phyloP scores from a whole-genome alignment of 129 eudicot species.

The Arctium minus region DNA sequence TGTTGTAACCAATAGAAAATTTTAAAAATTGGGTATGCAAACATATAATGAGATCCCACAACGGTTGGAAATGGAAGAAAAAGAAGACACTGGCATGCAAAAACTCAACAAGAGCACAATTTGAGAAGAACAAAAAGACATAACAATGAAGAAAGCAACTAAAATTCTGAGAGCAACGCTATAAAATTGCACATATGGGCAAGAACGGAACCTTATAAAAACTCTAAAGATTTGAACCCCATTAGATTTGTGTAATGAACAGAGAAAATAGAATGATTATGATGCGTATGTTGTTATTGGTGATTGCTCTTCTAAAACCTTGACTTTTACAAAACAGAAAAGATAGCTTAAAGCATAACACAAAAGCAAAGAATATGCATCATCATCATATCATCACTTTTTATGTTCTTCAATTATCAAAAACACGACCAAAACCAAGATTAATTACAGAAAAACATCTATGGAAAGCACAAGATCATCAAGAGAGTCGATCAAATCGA shows the following conservation, averaged over 20 bases:
- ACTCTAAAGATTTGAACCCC: background rate
- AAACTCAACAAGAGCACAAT: background rate
- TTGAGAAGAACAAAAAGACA: background rate
- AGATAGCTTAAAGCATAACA: slow-evolving; percentile 52
- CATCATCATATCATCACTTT: slow-evolving; percentile 21
- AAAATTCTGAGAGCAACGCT: background rate
- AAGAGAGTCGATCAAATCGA: slow-evolving; percentile 51
- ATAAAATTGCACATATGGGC: background rate
- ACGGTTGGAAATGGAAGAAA: background rate
- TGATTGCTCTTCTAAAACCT: background rate
- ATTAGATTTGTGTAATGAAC: background rate
- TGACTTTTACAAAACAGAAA: too few relatives aligned
- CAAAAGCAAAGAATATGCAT: slow-evolving; percentile 51
- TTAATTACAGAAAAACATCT: background rate
- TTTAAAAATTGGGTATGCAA: background rate
- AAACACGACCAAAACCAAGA: slow-evolving; percentile 13
- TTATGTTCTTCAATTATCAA: slow-evolving; percentile 7
- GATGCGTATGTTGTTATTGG: background rate
- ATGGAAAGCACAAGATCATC: slow-evolving; percentile 50
- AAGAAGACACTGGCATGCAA: background rate
- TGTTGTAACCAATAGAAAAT: background rate
- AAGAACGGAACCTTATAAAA: background rate
- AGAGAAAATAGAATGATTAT: background rate
- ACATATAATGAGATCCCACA: background rate
- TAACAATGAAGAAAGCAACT: too few relatives aligned